Percentiles rank a stretch among this genome's conserved stretches.
phyloP scores from a whole-genome alignment of 2,329 filamentous ascomycete species.

The Aspergillus cejpii region DNA sequence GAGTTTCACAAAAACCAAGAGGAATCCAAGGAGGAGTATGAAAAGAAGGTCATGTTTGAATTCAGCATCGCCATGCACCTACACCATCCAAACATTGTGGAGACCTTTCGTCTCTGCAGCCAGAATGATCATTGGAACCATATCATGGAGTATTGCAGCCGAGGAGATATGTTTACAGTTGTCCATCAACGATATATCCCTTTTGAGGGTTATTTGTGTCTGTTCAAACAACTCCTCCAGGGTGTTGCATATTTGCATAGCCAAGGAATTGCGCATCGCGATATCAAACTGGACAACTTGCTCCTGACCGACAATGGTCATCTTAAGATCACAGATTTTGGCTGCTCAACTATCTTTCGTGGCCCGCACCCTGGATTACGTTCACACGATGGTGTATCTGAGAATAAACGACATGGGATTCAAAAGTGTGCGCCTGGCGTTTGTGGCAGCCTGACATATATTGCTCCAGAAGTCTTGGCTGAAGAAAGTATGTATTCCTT shows the following conservation, averaged over 20 bases:
- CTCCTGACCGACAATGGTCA: slow-evolving; percentile 71
- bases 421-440: slow-evolving; percentile 71
- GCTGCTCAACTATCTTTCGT: slow-evolving; percentile 77
- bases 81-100: slow-evolving; percentile 80
- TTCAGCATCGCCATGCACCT: slow-evolving; percentile 80
- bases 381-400: slow-evolving; percentile 65
- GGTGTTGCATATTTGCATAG: slow-evolving; percentile 75
- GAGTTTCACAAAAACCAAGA: slow-evolving; percentile 67
- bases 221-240: slow-evolving; percentile 84
- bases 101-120: slow-evolving; percentile 68
- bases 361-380: slow-evolving; percentile 73
- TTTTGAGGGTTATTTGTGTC: slow-evolving; percentile 64
- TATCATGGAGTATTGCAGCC: slow-evolving; percentile 85
- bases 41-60: slow-evolving; percentile 85
- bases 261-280: slow-evolving; percentile 81
- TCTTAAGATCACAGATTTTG: slow-evolving; percentile 88
- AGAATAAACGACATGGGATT: slow-evolving; percentile 62
- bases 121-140: slow-evolving; percentile 75
- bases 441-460: slow-evolving; percentile 79
- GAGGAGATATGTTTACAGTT: slow-evolving; percentile 71
- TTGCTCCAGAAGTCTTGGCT: slow-evolving; percentile 73
- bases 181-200: slow-evolving; percentile 65
- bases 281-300: slow-evolving; percentile 85
- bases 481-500: slow-evolving; percentile 51
- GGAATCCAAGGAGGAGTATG: slow-evolving; percentile 68